A percentile compares a stretch with the other conserved stretches of the same genome.
phyloP scores from a whole-genome alignment of 106 monocot species.

The Dendrobium catenatum region DNA sequence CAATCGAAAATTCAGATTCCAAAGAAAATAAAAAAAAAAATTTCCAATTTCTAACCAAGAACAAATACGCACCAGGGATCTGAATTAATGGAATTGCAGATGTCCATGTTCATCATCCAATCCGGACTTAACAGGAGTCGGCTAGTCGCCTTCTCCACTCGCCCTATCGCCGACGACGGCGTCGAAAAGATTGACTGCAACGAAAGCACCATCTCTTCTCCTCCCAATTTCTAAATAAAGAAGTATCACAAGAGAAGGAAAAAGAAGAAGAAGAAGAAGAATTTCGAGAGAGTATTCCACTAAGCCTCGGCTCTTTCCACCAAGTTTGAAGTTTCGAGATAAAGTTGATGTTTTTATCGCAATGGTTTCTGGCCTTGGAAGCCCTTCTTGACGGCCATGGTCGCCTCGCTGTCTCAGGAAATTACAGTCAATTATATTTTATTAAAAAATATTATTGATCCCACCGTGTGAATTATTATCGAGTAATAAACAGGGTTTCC shows the following conservation, averaged over 20 bases:
- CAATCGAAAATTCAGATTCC: neutral
- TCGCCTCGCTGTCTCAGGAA: neutral
- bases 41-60: neutral
- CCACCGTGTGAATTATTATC: neutral
- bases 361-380: neutral
- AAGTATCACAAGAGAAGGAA: neutral
- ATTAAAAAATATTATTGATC: neutral
- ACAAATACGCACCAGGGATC: slow-evolving; percentile 29
- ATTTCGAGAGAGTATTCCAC: neutral
- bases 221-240: neutral
- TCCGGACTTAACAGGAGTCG: slow-evolving; percentile 46
- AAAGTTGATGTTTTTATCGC: neutral
- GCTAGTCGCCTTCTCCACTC: slow-evolving; percentile 66
- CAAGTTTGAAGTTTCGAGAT: neutral
- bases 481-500: neutral
- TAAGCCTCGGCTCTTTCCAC: neutral
- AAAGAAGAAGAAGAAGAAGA: neutral
- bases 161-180: slow-evolving; percentile 21
- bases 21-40: neutral
- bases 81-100: slow-evolving; percentile 51
- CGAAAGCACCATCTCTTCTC: slow-evolving; percentile 10
- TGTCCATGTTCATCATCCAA: slow-evolving; percentile 57
- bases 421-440: neutral
- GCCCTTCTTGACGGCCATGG: neutral
- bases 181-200: slow-evolving; percentile 3